A percentile compares a stretch with the other conserved stretches of the same genome.
phyloP scores from a whole-genome alignment of 257 asterid species.

The Lycium ferocissimum region DNA sequence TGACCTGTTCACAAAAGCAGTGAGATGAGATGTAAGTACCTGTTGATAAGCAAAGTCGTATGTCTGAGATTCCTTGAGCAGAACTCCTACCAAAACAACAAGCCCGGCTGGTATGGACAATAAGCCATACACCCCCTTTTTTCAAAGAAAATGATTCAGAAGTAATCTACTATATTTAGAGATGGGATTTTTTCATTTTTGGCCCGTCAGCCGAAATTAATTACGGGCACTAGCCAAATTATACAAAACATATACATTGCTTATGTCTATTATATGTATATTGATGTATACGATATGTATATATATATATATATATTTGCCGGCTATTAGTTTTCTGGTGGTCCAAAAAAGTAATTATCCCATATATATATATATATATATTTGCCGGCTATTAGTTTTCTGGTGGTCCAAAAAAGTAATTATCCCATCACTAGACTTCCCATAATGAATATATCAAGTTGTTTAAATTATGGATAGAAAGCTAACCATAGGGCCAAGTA shows the following conservation, averaged over 20 bases:
- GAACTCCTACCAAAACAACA: constrained; percentile 69
- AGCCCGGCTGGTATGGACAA: constrained; percentile 78
- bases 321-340: no score
- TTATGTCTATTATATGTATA: no score
- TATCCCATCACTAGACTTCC: neutral
- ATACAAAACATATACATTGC: no score
- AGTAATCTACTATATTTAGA: constrained; percentile 9
- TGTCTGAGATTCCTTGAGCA: constrained; percentile 69
- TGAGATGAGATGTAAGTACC: constrained; percentile 50
- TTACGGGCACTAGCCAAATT: no score
- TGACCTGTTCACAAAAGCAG: neutral
- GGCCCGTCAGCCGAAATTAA: no score
- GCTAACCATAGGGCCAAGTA: constrained; percentile 86
- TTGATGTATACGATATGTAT: no score
- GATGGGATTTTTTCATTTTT: neutral
- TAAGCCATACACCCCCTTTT: constrained; percentile 93
- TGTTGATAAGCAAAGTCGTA: constrained; percentile 58
- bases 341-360: no score
- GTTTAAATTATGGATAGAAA: constrained; percentile 22
- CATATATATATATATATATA: neutral
- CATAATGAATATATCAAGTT: neutral
- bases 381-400: no score
- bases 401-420: no score
- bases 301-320: no score
- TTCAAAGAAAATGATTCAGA: constrained; percentile 30